Conservation (phyloP, 768 basidiomycete species). For the Asterophora lycoperdoides region DNA sequence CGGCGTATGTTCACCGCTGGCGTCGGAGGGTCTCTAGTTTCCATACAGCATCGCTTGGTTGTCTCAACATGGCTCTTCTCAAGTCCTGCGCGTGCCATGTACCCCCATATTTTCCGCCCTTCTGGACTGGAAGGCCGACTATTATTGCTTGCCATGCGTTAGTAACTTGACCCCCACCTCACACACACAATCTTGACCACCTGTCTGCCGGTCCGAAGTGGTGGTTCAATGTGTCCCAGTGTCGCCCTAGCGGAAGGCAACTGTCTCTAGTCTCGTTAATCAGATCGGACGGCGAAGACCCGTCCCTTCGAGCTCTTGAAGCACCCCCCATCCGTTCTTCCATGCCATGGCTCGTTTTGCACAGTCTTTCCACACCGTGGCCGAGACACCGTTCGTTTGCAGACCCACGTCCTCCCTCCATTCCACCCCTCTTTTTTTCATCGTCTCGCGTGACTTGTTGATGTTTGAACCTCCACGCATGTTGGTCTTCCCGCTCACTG, state of each 20-base stretch:
- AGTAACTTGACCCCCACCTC: conserved; percentile 36
- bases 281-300: conserved; percentile 18
- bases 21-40: conserved; percentile 6
- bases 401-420: conserved; percentile 8
- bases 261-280: conserved; percentile 19
- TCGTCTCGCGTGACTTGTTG: background rate
- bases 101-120: conserved; percentile 40
- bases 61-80: background rate
- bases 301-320: conserved; percentile 11
- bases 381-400: conserved; percentile 4
- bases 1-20: conserved; percentile 16
- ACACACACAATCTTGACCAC: conserved; percentile 22
- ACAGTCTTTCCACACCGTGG: conserved; percentile 2
- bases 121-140: conserved; percentile 39
- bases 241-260: conserved; percentile 22
- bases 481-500: conserved; percentile 22
- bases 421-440: conserved; percentile 5
- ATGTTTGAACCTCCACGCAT: conserved; percentile 13
- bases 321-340: conserved; percentile 10
- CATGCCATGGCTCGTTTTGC: conserved; percentile 12
- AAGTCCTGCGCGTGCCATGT: conserved; percentile 16
- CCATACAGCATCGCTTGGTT: conserved; percentile 8
- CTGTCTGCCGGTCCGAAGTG: conserved; percentile 17
- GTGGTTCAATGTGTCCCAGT: conserved; percentile 18
- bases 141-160: conserved; percentile 27